Base-by-base conservation (phyloP, 495 filamentous ascomycete species). In the Hyaloscypha hepaticicola region DNA sequence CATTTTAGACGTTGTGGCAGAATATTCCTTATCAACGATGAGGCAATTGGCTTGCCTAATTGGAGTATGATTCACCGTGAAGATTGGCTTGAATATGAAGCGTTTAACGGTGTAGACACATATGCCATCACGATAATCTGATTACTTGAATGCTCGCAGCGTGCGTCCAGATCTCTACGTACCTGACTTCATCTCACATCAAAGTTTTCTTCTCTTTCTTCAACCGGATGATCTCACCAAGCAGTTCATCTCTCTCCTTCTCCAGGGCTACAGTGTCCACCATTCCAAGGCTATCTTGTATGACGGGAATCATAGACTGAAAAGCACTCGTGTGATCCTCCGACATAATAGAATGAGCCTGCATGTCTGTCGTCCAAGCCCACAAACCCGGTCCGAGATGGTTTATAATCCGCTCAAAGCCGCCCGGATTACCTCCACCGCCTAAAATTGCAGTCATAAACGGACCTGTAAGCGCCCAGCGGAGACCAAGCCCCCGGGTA, bases 281-380 rank as follows among this genome's bases (percentile, higher is more conserved):
- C 56, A 21, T 59, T 22, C 31, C 38, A 38, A 38, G 24, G 2
- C 29, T 31, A 19, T 41, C 24, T 41, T 59, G 31, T 22, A 33
- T 21, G 19, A 66, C 9, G 50, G 49, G 29, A 22, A 38, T 34
- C 26, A 63, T 56, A 38, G n/a, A 8, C 56, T 48, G 31, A 24
- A 38, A 24, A 2, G 21, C 38, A 24, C 45, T 65, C 55, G 60
- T 56, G 7, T 55, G 45, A 38, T 55, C 63, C 48, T 55, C 45
- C 12, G 45, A 60, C 25, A 63, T 38, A 6, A 49, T 25, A 31
- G 67, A 26, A 27, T 34, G 31, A 34, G 48, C 61, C 21, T n/a
- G n/a, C 56, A 70, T 68, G 51, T 68, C 69, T 24, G 65, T 57
- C 25, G 59, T 19, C 69, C 69, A 70, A 16, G 28, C 55, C 58